Percentiles rank a stretch among this genome's conserved stretches.
phyloP scores from a whole-genome alignment of 1,139 yeast species.

The Eremothecium gossypii region DNA sequence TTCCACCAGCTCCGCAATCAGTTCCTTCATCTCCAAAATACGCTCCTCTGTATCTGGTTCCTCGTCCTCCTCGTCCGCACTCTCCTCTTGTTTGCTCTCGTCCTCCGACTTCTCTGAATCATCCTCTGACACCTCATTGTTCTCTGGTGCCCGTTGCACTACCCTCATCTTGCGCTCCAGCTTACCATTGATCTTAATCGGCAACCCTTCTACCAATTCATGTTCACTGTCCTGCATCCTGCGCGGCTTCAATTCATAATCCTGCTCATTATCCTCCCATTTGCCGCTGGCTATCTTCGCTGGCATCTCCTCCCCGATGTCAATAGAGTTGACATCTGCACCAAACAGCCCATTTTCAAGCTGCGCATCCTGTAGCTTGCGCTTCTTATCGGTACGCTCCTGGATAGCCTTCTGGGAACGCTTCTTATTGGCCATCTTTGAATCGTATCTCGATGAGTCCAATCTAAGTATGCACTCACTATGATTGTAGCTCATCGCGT shows the following conservation, averaged over 20 bases:
- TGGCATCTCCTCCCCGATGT: constrained; percentile 21
- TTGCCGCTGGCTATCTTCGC: constrained; percentile 15
- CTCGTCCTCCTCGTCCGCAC: constrained; percentile 36
- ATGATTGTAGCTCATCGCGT: too few species aligned
- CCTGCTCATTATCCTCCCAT: constrained; percentile 60
- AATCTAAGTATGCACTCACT: too few species aligned
- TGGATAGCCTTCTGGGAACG: constrained; percentile 22
- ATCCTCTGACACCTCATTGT: constrained; percentile 20
- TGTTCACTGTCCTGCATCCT: constrained; percentile 30
- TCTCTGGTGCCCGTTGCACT: constrained; percentile 19
- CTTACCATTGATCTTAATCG: constrained; percentile 68
- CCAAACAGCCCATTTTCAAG: constrained; percentile 41
- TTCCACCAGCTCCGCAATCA: constrained; percentile 73
- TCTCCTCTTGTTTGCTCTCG: constrained; percentile 17
- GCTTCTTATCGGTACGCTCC: constrained; percentile 34
- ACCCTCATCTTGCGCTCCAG: constrained; percentile 49
- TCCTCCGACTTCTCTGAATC: constrained; percentile 26
- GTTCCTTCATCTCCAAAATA: constrained; percentile 61
- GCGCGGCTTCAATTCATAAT: constrained; percentile 58
- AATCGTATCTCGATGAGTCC: too few species aligned
- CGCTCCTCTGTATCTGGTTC: constrained; percentile 49
- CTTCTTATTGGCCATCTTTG: constrained; percentile 23
- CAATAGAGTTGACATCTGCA: constrained; percentile 20
- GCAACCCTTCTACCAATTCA: constrained; percentile 60
- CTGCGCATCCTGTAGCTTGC: constrained; percentile 42